Conservation (phyloP, 2,329 filamentous ascomycete species). For the Diplodia corticola region DNA sequence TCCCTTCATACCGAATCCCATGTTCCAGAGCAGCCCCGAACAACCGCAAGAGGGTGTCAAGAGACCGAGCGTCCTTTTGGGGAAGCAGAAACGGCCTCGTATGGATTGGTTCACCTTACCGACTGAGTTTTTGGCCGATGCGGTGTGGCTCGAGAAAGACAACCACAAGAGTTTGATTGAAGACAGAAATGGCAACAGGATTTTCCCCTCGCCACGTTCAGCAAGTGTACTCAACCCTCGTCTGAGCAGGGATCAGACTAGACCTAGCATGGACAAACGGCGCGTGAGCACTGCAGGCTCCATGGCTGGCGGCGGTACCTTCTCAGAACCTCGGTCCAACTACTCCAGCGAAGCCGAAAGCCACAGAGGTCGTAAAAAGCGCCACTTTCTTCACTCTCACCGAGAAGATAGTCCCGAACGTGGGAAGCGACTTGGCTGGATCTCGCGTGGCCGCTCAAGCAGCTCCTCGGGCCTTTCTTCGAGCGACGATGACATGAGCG, state of each 20-base stretch:
- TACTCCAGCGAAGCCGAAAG: constrained; percentile 41
- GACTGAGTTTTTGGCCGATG: constrained; percentile 83
- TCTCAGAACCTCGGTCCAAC: constrained; percentile 32
- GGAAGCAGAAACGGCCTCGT: constrained; percentile 59
- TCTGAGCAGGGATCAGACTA: neutral
- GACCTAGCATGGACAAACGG: constrained; percentile 8
- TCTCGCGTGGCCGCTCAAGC: constrained; percentile 32
- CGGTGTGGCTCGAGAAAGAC: constrained; percentile 84
- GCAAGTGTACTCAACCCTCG: constrained; percentile 6
- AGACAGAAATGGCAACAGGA: constrained; percentile 71
- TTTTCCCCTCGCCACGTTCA: constrained; percentile 53
- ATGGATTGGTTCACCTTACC: constrained; percentile 85
- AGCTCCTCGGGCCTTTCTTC: constrained; percentile 37
- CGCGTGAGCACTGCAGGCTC: constrained; percentile 28
- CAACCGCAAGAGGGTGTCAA: neutral
- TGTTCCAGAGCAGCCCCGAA: constrained; percentile 3
- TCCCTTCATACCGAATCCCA: constrained; percentile 24
- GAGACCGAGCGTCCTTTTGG: constrained; percentile 2
- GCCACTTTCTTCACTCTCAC: constrained; percentile 33
- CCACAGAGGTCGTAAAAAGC: constrained; percentile 40
- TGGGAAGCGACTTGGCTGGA: constrained; percentile 34
- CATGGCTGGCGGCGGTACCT: constrained; percentile 32
- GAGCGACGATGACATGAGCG: constrained; percentile 49
- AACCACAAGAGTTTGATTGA: constrained; percentile 80
- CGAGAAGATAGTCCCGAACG: constrained; percentile 36